phyloP scores from a whole-genome alignment of 495 filamentous ascomycete genomes.

The Aspergillus nidulans region DNA sequence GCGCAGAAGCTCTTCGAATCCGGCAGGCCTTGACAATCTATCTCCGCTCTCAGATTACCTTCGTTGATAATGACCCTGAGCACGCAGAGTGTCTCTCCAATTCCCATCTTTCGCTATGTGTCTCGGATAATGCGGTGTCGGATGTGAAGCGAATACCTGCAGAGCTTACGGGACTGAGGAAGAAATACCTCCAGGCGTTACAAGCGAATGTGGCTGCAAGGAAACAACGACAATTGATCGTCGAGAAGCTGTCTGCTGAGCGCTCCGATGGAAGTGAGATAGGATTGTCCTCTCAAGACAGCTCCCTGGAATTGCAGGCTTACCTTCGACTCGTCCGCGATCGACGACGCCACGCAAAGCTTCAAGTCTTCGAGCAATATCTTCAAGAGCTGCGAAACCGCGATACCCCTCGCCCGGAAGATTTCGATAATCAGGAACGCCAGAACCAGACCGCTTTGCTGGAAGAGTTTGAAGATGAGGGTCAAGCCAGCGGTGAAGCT shows the following conservation, averaged over 20 bases:
- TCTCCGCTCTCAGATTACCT: conserved; percentile 39
- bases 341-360: conserved; percentile 48
- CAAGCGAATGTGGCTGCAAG: conserved; percentile 52
- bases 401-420: conserved; percentile 43
- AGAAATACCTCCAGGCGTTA: conserved; percentile 56
- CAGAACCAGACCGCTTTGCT: conserved; percentile 42
- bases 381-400: conserved; percentile 31
- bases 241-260: conserved; percentile 20
- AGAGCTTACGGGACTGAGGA: conserved; percentile 37
- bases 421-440: conserved; percentile 42
- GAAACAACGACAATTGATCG: conserved; percentile 39
- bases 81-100: conserved; percentile 19
- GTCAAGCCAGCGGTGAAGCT: conserved; percentile 9
- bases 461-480: conserved; percentile 21
- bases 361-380: conserved; percentile 51
- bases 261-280: not conserved
- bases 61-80: conserved; percentile 25
- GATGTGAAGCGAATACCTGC: conserved; percentile 36
- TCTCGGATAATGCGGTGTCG: conserved; percentile 30
- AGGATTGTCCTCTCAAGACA: conserved; percentile 14
- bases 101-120: conserved; percentile 35
- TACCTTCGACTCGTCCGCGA: conserved; percentile 54
- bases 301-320: conserved; percentile 38
- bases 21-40: conserved; percentile 42
- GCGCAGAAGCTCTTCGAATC: conserved; percentile 43